Percentiles rank a stretch among this genome's conserved stretches.
phyloP scores from a whole-genome alignment of 2,329 filamentous ascomycete species.

The Zymoseptoria tritici region DNA sequence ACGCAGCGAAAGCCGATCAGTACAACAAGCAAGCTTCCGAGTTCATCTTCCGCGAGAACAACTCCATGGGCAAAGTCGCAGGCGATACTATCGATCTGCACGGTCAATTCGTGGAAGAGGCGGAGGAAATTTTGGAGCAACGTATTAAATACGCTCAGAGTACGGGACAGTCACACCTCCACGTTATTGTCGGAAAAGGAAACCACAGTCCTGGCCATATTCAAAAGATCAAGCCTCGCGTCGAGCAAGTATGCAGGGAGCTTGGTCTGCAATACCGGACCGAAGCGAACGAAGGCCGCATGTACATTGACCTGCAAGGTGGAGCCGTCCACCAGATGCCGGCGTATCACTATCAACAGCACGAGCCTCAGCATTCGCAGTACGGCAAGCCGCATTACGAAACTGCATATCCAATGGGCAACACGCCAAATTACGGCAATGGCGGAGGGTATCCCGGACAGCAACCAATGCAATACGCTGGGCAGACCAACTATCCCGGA shows the following conservation, averaged over 20 bases:
- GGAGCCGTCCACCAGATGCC: slow-evolving; percentile 52
- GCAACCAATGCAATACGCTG: slow-evolving; percentile 37
- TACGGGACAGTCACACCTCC: slow-evolving; percentile 71
- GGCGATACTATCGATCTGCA: slow-evolving; percentile 88
- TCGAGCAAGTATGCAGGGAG: slow-evolving; percentile 77
- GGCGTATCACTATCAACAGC: slow-evolving; percentile 38
- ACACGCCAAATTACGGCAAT: slow-evolving; percentile 30
- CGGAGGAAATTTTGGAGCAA: slow-evolving; percentile 80
- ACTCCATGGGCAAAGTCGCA: slow-evolving; percentile 65
- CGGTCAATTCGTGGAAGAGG: slow-evolving; percentile 90
- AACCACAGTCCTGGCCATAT: slow-evolving; percentile 77
- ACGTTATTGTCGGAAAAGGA: slow-evolving; percentile 93
- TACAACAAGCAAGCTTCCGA: slow-evolving; percentile 90
- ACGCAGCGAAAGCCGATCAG: slow-evolving; percentile 75
- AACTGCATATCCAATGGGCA: slow-evolving; percentile 33
- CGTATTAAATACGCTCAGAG: slow-evolving; percentile 71
- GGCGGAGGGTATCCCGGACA: slow-evolving; percentile 29
- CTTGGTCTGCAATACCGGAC: slow-evolving; percentile 74
- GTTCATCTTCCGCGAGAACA: slow-evolving; percentile 94
- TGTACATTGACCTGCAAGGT: slow-evolving; percentile 72
- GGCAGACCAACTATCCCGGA: slow-evolving; percentile 29
- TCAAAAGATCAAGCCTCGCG: slow-evolving; percentile 91
- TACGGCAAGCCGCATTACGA: slow-evolving; percentile 37
- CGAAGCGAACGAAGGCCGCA: slow-evolving; percentile 81
- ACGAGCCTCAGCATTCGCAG: slow-evolving; percentile 26